Percentiles rank a stretch among this genome's conserved stretches.
Evolutionary conservation across 805 yeast species (phyloP).

Genomic region (Saccharomyces eubayanus): DNA sequence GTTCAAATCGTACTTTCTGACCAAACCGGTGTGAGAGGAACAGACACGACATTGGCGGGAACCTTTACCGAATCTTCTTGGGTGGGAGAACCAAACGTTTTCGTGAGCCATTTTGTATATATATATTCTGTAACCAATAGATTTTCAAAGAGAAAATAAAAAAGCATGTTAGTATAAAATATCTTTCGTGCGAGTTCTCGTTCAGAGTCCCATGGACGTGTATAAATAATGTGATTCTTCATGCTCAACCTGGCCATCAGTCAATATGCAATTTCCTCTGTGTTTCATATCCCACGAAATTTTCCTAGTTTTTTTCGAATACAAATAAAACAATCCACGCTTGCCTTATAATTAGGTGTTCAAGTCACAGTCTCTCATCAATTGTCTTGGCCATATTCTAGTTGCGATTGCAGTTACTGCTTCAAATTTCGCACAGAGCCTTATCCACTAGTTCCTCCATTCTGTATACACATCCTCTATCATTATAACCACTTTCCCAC

Average conservation of each 20-base stretch:
- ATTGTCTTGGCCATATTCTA: background rate
- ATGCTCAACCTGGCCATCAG: background rate
- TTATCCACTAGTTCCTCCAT: background rate
- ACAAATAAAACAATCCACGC: background rate
- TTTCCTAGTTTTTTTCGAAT: background rate
- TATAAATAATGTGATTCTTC: background rate
- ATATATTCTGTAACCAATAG: background rate
- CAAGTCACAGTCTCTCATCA: background rate
- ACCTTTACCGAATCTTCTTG: slow-evolving; percentile 99
- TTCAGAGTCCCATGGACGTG: background rate
- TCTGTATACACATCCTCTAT: background rate
- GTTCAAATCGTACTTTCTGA: slow-evolving; percentile 99
- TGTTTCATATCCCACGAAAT: background rate
- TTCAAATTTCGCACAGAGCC: background rate
- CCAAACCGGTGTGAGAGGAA: slow-evolving; percentile 97
- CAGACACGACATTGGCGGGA: slow-evolving; percentile 99
- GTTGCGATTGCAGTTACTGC: background rate
- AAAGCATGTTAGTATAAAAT: background rate
- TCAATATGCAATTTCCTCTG: background rate
- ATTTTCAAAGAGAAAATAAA: background rate
- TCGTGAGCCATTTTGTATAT: slow-evolving; percentile 92
- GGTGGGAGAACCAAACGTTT: slow-evolving; percentile 99
- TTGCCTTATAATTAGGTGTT: background rate
- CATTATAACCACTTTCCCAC: background rate
- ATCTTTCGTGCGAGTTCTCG: background rate